These are phyloP conservation scores for Mrakia frigida DNA, from an alignment of 768 basidiomycete genomes.

Conservation along the genomic window DNA sequence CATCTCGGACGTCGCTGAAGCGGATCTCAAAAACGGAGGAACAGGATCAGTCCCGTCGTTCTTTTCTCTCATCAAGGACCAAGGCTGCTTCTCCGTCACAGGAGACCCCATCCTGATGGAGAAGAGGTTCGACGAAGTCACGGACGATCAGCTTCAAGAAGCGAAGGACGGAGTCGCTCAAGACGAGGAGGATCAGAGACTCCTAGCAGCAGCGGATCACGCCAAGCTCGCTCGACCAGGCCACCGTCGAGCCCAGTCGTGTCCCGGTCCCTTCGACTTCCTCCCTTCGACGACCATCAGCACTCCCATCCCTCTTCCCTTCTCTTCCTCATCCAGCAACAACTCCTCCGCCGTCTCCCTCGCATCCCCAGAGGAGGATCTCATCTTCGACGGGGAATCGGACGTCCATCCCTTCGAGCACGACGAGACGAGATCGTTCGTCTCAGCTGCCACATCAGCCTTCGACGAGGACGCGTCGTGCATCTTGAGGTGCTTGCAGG, in stretches of 20 bases:
- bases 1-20: conserved; percentile 4
- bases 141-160: conserved; percentile 1
- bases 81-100: neutral
- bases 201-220: neutral
- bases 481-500: neutral
- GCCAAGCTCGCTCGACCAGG: neutral
- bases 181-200: neutral
- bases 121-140: conserved; percentile 11
- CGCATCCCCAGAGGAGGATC: neutral
- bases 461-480: neutral
- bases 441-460: neutral
- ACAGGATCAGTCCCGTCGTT: neutral
- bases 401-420: neutral
- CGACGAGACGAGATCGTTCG: neutral
- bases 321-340: neutral
- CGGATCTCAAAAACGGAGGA: neutral
- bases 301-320: neutral
- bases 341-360: neutral
- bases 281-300: neutral
- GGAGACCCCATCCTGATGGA: conserved; percentile 2
- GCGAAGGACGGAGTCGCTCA: neutral
- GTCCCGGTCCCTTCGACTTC: neutral
- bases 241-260: neutral
- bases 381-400: too few species aligned
- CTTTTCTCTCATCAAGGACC: neutral